These are phyloP conservation scores for Limonium bicolor DNA, from an alignment of 148 eudicot genomes.

Conservation along the genomic window DNA sequence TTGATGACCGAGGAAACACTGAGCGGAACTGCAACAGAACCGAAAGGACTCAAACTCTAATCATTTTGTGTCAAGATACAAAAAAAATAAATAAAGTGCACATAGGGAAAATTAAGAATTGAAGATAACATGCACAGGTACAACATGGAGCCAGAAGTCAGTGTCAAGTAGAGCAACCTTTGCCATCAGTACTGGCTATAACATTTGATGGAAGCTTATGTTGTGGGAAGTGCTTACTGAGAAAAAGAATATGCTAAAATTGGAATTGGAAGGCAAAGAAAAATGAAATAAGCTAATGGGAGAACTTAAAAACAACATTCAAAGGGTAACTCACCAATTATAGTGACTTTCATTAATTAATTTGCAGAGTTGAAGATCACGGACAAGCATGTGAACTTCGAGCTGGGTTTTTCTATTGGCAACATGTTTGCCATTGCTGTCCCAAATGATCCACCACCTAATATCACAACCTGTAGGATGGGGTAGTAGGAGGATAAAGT, in stretches of 20 bases:
- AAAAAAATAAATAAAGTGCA: no score
- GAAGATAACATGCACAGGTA: constrained; percentile 77
- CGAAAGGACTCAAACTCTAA: no score
- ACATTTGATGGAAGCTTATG: constrained; percentile 80
- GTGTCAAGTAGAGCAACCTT: constrained; percentile 72
- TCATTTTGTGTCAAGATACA: no score
- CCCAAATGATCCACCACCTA: constrained; percentile 99
- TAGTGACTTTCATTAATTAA: constrained; percentile 55
- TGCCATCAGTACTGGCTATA: constrained; percentile 75
- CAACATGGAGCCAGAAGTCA: constrained; percentile 97
- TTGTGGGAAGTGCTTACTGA: constrained; percentile 80
- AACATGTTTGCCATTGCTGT: constrained; percentile 96
- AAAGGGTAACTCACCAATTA: constrained; percentile 50
- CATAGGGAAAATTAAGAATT: no score
- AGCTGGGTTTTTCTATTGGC: constrained; percentile 54
- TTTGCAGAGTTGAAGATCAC: constrained; percentile 62
- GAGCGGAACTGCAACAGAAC: no score
- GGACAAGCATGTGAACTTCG: constrained; percentile 83
- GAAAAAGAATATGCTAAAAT: constrained; percentile 9
- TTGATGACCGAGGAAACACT: no score
- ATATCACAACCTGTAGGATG: constrained; percentile 90
- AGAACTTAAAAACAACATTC: no score
- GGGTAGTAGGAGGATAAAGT: no score
- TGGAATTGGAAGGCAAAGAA: no score
- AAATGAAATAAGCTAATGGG: no score